phyloP scores from a whole-genome alignment of 2,329 filamentous ascomycete species.

The Cladophialophora exuberans region DNA sequence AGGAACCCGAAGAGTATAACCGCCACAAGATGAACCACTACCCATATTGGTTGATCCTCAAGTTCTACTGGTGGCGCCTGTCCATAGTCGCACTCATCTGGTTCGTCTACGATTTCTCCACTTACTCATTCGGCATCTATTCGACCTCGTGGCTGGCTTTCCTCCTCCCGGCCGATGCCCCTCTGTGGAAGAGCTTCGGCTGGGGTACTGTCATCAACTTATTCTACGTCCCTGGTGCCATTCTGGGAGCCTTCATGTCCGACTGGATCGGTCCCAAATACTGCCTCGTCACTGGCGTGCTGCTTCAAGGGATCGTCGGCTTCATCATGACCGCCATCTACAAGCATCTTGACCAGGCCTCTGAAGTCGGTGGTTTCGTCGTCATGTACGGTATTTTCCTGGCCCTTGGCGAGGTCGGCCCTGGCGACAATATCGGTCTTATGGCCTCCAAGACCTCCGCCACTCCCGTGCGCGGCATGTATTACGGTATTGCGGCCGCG shows the following conservation, averaged over 20 bases:
- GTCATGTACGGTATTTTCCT: conserved; percentile 80
- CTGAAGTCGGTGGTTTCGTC: conserved; percentile 74
- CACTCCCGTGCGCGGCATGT: conserved; percentile 81
- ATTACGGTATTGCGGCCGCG: conserved; percentile 59
- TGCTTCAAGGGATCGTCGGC: conserved; percentile 74
- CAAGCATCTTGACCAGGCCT: conserved; percentile 64
- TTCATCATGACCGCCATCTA: conserved; percentile 90
- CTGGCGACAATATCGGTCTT: conserved; percentile 89
- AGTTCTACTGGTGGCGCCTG: conserved; percentile 76
- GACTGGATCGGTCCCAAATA: conserved; percentile 80
- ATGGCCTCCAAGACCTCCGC: conserved; percentile 85
- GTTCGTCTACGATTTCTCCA: conserved; percentile 86
- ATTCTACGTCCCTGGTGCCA: conserved; percentile 84
- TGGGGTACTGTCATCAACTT: conserved; percentile 88
- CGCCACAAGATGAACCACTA: conserved; percentile 69
- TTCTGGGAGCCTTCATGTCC: conserved; percentile 74
- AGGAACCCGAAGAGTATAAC: conserved; percentile 78
- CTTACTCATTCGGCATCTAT: conserved; percentile 86
- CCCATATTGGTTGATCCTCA: conserved; percentile 55
- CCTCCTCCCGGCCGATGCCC: conserved; percentile 65
- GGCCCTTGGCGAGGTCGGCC: conserved; percentile 77
- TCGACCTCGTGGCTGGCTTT: conserved; percentile 61
- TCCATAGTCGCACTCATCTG: conserved; percentile 72
- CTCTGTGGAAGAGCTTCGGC: conserved; percentile 77
- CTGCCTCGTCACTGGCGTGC: conserved; percentile 71